Evolutionary conservation across 2,329 filamentous ascomycete species (phyloP).

Genomic region (Fusarium coffeatum): DNA sequence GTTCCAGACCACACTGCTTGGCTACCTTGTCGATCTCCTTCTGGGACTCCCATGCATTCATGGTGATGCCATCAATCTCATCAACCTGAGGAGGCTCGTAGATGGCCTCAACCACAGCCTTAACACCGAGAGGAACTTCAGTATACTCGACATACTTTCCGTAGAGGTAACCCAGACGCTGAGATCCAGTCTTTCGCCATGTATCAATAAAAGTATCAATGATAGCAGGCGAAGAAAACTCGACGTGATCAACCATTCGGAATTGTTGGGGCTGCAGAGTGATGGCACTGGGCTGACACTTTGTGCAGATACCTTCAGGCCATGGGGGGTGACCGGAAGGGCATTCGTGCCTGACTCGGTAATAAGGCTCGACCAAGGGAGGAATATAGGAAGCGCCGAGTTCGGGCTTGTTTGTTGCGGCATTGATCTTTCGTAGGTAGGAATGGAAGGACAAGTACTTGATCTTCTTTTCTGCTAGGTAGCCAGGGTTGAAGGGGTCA

Average conservation of each 20-base stretch:
- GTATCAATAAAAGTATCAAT: conserved; percentile 92
- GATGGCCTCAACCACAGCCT: conserved; percentile 95
- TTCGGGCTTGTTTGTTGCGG: conserved; percentile 95
- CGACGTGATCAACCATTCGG: conserved; percentile 98
- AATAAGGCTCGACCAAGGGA: conserved; percentile 91
- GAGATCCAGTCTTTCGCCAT: conserved; percentile 86
- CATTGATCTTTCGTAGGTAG: conserved; percentile 93
- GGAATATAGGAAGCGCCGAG: conserved; percentile 95
- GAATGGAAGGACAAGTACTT: conserved; percentile 98
- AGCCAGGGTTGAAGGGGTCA: conserved; percentile 90
- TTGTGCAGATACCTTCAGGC: conserved; percentile 97
- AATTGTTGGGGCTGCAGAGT: conserved; percentile 93
- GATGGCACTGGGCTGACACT: conserved; percentile 97
- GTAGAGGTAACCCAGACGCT: conserved; percentile 91
- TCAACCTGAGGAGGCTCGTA: conserved; percentile 94
- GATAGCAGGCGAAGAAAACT: conserved; percentile 86
- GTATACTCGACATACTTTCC: conserved; percentile 91
- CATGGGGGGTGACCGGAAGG: conserved; percentile 93
- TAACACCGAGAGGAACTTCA: conserved; percentile 92
- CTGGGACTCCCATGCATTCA: conserved; percentile 88
- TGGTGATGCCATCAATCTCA: conserved; percentile 87
- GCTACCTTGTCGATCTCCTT: conserved; percentile 84
- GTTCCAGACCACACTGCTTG: conserved; percentile 83
- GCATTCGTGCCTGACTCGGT: conserved; percentile 87
- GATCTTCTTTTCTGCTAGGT: conserved; percentile 95